Evolutionary conservation across 192 early-diverging fungal genomes (phyloP).

Genomic region (Coemansia sp.): DNA sequence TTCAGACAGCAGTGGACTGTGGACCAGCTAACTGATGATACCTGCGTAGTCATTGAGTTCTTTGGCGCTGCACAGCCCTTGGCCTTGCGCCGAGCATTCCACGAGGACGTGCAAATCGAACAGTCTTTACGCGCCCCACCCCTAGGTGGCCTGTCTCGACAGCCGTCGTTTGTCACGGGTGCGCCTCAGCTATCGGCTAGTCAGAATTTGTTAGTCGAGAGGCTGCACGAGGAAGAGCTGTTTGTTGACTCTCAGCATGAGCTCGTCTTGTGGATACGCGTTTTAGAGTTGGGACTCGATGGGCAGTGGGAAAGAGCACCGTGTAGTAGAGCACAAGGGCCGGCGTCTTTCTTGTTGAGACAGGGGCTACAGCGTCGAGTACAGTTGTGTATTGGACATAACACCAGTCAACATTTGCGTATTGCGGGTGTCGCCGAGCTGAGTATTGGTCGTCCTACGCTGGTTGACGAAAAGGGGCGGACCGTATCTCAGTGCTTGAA

Average conservation of each 20-base stretch:
- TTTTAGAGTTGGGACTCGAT: conserved; percentile 66
- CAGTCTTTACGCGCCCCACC: conserved; percentile 16
- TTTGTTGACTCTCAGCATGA: conserved; percentile 71
- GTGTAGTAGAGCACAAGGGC: conserved; percentile 8
- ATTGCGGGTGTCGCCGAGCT: conserved; percentile 39
- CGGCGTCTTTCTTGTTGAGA: conserved; percentile 62
- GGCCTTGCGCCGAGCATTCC: conserved; percentile 44
- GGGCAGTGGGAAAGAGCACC: conserved; percentile 61
- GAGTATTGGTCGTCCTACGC: conserved; percentile 37
- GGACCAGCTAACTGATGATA: conserved; percentile 32
- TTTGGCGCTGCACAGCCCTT: conserved; percentile 40
- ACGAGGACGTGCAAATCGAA: conserved; percentile 55
- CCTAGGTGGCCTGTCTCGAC: background rate
- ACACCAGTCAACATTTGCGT: conserved; percentile 66
- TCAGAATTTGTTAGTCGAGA: conserved; percentile 36
- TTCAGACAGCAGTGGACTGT: conserved; percentile 50
- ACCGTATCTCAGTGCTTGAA: background rate
- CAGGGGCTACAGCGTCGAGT: conserved; percentile 81
- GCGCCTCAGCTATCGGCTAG: conserved; percentile 24
- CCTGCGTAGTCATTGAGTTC: conserved; percentile 41
- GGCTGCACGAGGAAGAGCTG: conserved; percentile 64
- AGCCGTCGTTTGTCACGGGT: background rate
- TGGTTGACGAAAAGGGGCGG: conserved; percentile 67
- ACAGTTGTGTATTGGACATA: conserved; percentile 66
- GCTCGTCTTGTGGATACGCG: conserved; percentile 65